phyloP scores from a whole-genome alignment of 2,329 filamentous ascomycete species.

The Paraphoma sp. region DNA sequence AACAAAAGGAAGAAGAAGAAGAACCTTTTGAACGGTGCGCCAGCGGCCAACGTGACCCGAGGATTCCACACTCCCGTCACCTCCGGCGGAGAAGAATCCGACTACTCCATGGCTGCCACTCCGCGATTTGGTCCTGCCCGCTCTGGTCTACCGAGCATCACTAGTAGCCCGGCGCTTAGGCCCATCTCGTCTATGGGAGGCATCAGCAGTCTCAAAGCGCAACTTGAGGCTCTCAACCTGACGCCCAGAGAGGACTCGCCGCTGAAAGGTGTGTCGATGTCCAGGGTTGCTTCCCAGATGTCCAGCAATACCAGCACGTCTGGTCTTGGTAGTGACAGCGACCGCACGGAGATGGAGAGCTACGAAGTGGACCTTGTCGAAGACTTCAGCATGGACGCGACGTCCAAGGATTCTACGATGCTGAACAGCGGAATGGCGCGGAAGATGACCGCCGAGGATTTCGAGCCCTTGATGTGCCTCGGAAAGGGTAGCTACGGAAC shows the following conservation, averaged over 20 bases:
- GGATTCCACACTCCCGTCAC: constrained; percentile 59
- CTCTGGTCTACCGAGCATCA: constrained; percentile 56
- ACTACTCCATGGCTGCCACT: constrained; percentile 52
- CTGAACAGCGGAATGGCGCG: constrained; percentile 61
- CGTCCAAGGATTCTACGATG: constrained; percentile 43
- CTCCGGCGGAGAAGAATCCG: constrained; percentile 64
- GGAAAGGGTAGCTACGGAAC: constrained; percentile 97
- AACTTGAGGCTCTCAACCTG: constrained; percentile 79
- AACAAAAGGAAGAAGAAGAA: constrained; percentile 49
- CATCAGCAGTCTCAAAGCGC: constrained; percentile 81
- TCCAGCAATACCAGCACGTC: constrained; percentile 65
- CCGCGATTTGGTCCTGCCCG: constrained; percentile 50
- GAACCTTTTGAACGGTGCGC: constrained; percentile 38
- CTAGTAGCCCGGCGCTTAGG: constrained; percentile 60
- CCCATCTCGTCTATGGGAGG: constrained; percentile 65
- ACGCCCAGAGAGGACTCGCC: constrained; percentile 63
- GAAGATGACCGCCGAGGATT: constrained; percentile 93
- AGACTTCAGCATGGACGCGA: constrained; percentile 75
- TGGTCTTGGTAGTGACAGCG: constrained; percentile 67
- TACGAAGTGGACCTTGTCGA: constrained; percentile 86
- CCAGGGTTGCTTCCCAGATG: constrained; percentile 43
- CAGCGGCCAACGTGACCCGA: constrained; percentile 48
- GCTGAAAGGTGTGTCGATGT: constrained; percentile 51
- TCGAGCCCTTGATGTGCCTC: constrained; percentile 87
- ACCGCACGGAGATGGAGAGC: constrained; percentile 75